These are phyloP conservation scores for Petrea volubilis DNA, from an alignment of 257 asterid species.

Conservation along the genomic window DNA sequence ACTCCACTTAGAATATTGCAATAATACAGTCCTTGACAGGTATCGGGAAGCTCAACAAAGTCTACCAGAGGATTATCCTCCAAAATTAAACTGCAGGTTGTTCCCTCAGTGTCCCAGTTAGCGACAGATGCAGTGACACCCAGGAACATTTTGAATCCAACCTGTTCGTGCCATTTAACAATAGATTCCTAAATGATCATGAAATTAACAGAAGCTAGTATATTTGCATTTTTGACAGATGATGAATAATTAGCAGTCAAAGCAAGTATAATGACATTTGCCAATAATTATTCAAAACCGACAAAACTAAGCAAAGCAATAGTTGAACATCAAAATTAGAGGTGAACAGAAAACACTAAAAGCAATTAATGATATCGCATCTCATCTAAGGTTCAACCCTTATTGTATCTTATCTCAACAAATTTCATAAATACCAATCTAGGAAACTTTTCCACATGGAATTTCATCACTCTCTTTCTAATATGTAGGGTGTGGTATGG, in stretches of 20 bases:
- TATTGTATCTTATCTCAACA: not conserved
- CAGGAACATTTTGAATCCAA: slow-evolving; percentile 82
- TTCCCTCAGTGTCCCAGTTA: slow-evolving; percentile 79
- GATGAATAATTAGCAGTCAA: not conserved
- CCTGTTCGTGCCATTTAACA: slow-evolving; percentile 34
- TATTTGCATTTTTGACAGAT: not conserved
- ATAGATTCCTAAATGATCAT: not conserved
- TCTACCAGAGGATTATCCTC: slow-evolving; percentile 83
- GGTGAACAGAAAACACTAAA: not conserved
- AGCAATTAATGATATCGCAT: not conserved
- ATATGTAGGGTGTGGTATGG: not conserved
- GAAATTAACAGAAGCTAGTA: not conserved
- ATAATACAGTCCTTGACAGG: slow-evolving; percentile 73
- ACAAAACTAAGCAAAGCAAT: not conserved
- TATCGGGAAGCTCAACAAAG: slow-evolving; percentile 83
- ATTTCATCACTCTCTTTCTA: not conserved
- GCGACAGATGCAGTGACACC: slow-evolving; percentile 74
- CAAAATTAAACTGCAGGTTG: slow-evolving; percentile 68
- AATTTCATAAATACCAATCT: not conserved
- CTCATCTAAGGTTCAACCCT: not conserved
- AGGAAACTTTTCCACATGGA: not conserved
- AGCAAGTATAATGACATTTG: not conserved
- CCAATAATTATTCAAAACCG: not conserved
- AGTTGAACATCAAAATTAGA: not conserved
- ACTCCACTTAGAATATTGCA: slow-evolving; percentile 83